Evolutionary conservation across 371 early-diverging fungal species (phyloP), one percentile per base, ranked within the genome.

Genomic region (Homolaphlyctis polyrhiza): DNA sequence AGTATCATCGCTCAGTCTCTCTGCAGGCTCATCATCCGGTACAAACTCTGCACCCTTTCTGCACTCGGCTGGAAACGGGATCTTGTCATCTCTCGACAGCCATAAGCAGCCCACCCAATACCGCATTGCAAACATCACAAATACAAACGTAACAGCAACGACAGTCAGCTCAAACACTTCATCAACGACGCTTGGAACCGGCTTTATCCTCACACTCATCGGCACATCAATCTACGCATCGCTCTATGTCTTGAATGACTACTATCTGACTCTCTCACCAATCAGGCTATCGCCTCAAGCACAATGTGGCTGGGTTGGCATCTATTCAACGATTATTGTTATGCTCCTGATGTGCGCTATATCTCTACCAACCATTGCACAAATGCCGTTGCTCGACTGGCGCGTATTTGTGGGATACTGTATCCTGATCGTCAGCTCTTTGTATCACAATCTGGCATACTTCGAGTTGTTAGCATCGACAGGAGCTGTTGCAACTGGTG

Each of bases 221-320:
- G 87, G 85, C 23, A 85, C 87, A 18, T 75, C 79, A 43, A 73
- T 83, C 47, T 85, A 84, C 67, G 66, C 83, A 48, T 74, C 81
- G 27, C 85, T 84, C 35, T 75, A 76, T 61, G 75, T 80, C 59
- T 69, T 83, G 39, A 82, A 81, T 30, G 77, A 83, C 50, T 66
- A 71, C 62, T 21, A 64, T 18, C 52, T 75, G 27, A 45, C 70
- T 1, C n/a, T 11, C 8, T 35, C 57, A 67, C 66, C 57, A 54
- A 60, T 14, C 72, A 82, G 35, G 66, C 74, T 18, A 73, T 36
- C 68, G 8, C 85, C 49, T 57, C 79, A 47, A 74, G 79, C 35
- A 73, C 83, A 58, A 3, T 84, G 84, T 58, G 74, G 72, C 29
- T 81, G 75, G 63, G 71, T 80, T n/a, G 87, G 86, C 21, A 43